These are phyloP conservation scores for Lactarius vividus DNA, from an alignment of 768 basidiomycete species.

Conservation along the genomic window DNA sequence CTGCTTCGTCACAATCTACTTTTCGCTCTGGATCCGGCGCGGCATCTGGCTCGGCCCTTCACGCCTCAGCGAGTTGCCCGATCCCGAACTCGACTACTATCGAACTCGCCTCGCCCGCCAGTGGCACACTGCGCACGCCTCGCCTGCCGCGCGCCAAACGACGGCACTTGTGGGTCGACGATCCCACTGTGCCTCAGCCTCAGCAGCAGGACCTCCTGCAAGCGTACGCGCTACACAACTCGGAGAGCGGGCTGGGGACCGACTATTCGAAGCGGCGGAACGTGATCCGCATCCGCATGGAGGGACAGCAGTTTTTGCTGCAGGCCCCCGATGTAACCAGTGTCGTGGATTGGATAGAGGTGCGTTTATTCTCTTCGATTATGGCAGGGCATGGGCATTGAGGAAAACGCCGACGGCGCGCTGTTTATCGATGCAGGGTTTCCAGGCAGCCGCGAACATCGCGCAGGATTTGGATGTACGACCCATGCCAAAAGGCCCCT, in stretches of 20 bases:
- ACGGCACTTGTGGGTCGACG: constrained; percentile 23
- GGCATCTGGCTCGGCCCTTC: background rate
- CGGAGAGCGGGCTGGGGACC: constrained; percentile 91
- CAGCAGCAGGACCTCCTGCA: constrained; percentile 55
- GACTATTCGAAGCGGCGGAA: constrained; percentile 94
- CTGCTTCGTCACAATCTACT: constrained; percentile 9
- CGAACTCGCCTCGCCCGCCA: no score
- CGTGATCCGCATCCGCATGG: constrained; percentile 86
- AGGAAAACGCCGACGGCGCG: constrained; percentile 4
- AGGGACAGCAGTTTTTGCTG: constrained; percentile 95
- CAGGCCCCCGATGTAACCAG: constrained; percentile 81
- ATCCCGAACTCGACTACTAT: background rate
- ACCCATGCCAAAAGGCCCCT: constrained; percentile 85
- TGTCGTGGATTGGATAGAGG: constrained; percentile 97
- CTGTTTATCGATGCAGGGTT: constrained; percentile 47
- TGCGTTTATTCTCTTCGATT: constrained; percentile 35
- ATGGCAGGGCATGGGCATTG: background rate
- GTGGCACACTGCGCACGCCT: background rate
- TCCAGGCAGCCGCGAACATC: constrained; percentile 91
- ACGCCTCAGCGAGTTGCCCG: background rate
- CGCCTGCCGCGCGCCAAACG: constrained; percentile 11
- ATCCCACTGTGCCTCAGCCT: constrained; percentile 39
- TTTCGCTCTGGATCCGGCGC: background rate
- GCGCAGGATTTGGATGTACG: constrained; percentile 89
- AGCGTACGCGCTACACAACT: constrained; percentile 80